Conservation (phyloP, 176 grass and related monocot species). For the Pontederia crassipes region DNA sequence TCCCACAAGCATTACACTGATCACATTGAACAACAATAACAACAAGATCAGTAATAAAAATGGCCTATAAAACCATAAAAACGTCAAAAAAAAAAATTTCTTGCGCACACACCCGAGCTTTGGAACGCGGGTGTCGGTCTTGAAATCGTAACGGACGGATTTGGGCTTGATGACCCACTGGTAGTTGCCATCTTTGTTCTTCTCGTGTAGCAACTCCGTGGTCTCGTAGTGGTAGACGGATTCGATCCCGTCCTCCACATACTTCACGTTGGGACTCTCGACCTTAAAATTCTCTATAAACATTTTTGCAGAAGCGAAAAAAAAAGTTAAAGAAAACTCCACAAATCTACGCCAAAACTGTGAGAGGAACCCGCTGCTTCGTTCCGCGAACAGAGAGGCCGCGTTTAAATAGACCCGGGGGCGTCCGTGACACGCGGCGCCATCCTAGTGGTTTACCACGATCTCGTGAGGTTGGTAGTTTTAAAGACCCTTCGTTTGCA, state of each 20-base stretch:
- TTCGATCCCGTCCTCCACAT: slow-evolving; percentile 68
- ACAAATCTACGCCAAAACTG: no score
- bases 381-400: no score
- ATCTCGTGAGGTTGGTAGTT: no score
- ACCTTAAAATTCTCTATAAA: slow-evolving; percentile 95
- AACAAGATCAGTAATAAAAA: neutral
- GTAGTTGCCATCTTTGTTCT: slow-evolving; percentile 49
- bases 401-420: no score
- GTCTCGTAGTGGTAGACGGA: slow-evolving; percentile 86
- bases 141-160: slow-evolving; percentile 77
- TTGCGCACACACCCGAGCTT: slow-evolving; percentile 54
- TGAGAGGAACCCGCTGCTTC: no score
- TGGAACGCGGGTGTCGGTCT: slow-evolving; percentile 53
- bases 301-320: slow-evolving; percentile 29
- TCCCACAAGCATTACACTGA: slow-evolving; percentile 89
- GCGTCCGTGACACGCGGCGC: no score
- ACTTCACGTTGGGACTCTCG: slow-evolving; percentile 82
- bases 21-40: neutral
- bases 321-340: no score
- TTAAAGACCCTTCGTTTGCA: no score
- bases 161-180: slow-evolving; percentile 77
- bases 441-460: no score
- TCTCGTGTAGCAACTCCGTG: slow-evolving; percentile 84
- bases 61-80: neutral
- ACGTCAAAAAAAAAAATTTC: neutral